These are phyloP conservation scores for Xerocomellus intermedius DNA, from an alignment of 768 basidiomycete genomes.

Conservation along the genomic window DNA sequence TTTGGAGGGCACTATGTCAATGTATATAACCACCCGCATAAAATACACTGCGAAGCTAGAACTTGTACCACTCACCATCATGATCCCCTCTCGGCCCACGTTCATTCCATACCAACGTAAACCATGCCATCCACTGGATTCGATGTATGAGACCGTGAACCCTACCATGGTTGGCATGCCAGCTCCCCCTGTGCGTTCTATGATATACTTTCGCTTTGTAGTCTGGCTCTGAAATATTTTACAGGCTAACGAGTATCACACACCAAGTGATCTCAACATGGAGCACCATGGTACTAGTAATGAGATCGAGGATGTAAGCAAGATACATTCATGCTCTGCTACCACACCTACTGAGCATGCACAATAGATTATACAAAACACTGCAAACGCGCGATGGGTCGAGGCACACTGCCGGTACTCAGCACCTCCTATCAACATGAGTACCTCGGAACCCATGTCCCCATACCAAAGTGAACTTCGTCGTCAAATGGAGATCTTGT, in stretches of 20 bases:
- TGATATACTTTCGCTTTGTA: too few species aligned
- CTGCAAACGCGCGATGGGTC: neutral
- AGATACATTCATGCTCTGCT: too few species aligned
- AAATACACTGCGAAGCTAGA: neutral
- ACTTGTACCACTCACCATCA: neutral
- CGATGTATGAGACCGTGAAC: neutral
- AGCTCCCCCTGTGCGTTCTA: too few species aligned
- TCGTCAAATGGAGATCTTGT: neutral
- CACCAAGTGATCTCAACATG: neutral
- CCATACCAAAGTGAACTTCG: neutral
- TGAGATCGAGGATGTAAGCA: neutral
- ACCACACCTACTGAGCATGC: neutral
- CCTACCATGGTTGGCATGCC: too few species aligned
- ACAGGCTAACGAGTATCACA: too few species aligned
- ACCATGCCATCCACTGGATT: neutral
- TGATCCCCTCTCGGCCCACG: neutral
- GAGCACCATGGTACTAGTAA: neutral
- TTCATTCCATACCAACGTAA: too few species aligned
- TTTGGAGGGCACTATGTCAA: neutral
- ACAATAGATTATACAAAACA: neutral
- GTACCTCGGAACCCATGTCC: too few species aligned
- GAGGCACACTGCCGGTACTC: neutral
- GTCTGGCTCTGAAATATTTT: too few species aligned
- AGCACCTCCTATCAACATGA: too few species aligned
- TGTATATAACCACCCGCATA: neutral